phyloP scores from a whole-genome alignment of 768 basidiomycete species.

The Leucosporidium yakuticum region DNA sequence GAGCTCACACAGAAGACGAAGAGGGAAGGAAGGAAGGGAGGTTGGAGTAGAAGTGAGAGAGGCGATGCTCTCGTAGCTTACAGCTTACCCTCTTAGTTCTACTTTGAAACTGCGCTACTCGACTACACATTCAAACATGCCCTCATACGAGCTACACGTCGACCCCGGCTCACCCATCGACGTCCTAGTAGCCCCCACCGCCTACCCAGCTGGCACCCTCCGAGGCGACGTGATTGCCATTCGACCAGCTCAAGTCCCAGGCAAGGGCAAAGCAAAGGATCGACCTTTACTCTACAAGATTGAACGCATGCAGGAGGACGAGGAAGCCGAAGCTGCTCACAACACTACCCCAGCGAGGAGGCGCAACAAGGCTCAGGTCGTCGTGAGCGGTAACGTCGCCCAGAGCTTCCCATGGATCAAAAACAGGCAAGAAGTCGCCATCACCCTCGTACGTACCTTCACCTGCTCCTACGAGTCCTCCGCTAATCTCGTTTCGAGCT shows the following conservation, averaged over 20 bases:
- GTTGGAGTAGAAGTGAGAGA: not conserved
- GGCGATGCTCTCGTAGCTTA: not conserved
- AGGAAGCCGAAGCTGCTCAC: not conserved
- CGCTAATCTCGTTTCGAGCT: slow-evolving; percentile 7
- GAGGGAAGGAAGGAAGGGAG: not conserved
- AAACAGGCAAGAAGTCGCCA: slow-evolving; percentile 64
- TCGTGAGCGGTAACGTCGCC: slow-evolving; percentile 65
- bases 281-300: slow-evolving; percentile 25
- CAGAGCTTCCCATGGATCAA: slow-evolving; percentile 60
- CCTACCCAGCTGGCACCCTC: slow-evolving; percentile 3
- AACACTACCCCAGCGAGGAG: not conserved
- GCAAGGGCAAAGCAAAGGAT: slow-evolving; percentile 25
- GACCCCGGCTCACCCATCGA: slow-evolving; percentile 16
- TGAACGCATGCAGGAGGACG: not conserved
- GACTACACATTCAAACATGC: no score
- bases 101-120: no score
- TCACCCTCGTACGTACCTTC: slow-evolving; percentile 56
- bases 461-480: not conserved
- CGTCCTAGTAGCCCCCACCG: slow-evolving; percentile 8
- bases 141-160: slow-evolving; percentile 15
- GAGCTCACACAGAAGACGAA: no score
- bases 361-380: slow-evolving; percentile 52
- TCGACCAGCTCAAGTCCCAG: slow-evolving; percentile 7
- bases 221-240: slow-evolving; percentile 27
- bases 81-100: no score